Evolutionary conservation across 2,329 filamentous ascomycete species (phyloP), one percentile per base, ranked within the genome.

Genomic region (Xylariales sp.): DNA sequence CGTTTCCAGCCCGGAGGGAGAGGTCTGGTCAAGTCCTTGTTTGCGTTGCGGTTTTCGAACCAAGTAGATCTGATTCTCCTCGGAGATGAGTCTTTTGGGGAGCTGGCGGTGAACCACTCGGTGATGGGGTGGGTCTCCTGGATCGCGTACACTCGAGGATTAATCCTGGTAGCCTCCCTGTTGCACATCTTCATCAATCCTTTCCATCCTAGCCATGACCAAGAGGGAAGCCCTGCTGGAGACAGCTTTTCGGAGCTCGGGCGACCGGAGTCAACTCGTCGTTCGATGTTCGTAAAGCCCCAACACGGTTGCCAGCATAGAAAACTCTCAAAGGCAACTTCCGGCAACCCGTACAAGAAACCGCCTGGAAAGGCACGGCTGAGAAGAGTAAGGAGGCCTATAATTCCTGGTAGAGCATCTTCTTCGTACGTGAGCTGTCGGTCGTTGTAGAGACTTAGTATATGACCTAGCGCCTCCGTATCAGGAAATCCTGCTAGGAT

Each of bases 141-240:
- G 19, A 35, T 8, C 4, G 8, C 13, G 6, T 13, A 21, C 28
- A 12, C 11, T 8, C 13, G 15, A 1, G 25, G 7, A 13, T 36
- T 17, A 13, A 15, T 28, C 13, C 15, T 17, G 6, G n/a, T 8
- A 25, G 20, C n/a, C 14, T 11, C 13, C n/a, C n/a, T n/a, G 5
- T 15, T 5, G 1, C 13, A 10, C 5, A 11, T 13, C 5, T 15
- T n/a, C 20, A 13, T 6, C 13, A 13, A 20, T 6, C 31, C 18
- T 15, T 33, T 17, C 30, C 37, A 39, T 4, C 23, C 23, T 8
- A 39, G 10, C 30, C 37, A 29, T 7, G 37, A 17, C 37, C 37
- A 39, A 6, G 37, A 39, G 3, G 37, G 37, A 5, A 29, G 10
- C 12, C 14, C 13, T 5, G 29, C 18, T 16, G 21, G 13, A 12